Base-by-base conservation (phyloP, 441 rosid genomes). In the Syzygium syzygioides region DNA sequence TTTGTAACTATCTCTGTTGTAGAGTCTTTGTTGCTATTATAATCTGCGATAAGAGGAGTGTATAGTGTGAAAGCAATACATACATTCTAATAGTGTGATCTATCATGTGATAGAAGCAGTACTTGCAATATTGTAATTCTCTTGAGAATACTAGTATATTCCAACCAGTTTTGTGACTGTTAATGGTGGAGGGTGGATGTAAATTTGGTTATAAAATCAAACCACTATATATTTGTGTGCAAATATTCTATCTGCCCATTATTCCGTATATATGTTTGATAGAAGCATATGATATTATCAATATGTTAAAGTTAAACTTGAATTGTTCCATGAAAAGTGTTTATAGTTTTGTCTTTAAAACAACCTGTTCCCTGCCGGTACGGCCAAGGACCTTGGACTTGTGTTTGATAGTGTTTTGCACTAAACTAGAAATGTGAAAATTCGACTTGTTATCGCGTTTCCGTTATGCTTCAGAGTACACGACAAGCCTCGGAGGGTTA, bases 141-240 rank as follows among this genome's bases (percentile, higher is more conserved):
- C 71, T 62, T n/a, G 30, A 14, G 28, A 32, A n/a, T 62, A 14
- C 19, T 62, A 62, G 32, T 62, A 4, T 34, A 62, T 62, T 62
- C 4, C 19, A 62, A 0, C 10, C 4, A 7, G 0, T 14, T 14
- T 28, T 62, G 19, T 62, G 34, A 9, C 34, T 3, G 0, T 14
- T 62, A 1, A 10, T 14, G 0, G 4, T 7, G 30, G 17, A 60
- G 32, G 14, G 32, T 60, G 66, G 30, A 60, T 60, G 66, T 28
- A 2, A 0, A 60, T 32, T 28, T 60, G 66, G 9, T 28, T 60
- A 60, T 60, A 60, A 60, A 60, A 30, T 17, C 4, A 0, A 60
- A 28, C 32, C 32, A 60, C 66, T 28, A 13, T 28, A 28, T n/a
- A 60, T 60, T 12, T 28, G 8, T 60, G 66, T 28, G 66, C 66